phyloP scores from a whole-genome alignment of 805 yeast genomes.

The Ogataea degrootiae region DNA sequence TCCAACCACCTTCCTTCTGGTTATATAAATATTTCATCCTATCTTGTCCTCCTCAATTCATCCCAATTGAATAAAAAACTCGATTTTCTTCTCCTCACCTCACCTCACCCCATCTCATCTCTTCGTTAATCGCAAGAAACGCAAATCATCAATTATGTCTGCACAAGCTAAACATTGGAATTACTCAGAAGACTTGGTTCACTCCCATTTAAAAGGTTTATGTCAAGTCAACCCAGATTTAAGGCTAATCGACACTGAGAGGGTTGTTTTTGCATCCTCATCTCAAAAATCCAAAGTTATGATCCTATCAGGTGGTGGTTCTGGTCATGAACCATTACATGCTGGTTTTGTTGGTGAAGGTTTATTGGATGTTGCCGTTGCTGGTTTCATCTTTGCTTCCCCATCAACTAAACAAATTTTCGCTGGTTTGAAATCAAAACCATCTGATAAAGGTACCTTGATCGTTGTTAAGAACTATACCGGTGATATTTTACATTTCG shows the following conservation, averaged over 20 bases:
- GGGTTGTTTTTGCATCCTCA: slow-evolving; percentile 41
- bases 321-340: slow-evolving; percentile 94
- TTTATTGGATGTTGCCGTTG: slow-evolving; percentile 78
- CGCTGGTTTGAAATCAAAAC: slow-evolving; percentile 59
- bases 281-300: slow-evolving; percentile 52
- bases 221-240: slow-evolving; percentile 52
- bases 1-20: too few relatives aligned
- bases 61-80: too few relatives aligned
- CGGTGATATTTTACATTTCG: slow-evolving; percentile 91
- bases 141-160: slow-evolving; percentile 3
- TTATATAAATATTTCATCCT: too few relatives aligned
- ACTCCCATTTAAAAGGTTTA: slow-evolving; percentile 47
- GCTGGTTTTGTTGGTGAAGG: slow-evolving; percentile 89
- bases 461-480: slow-evolving; percentile 88
- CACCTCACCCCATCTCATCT: too few relatives aligned
- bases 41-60: too few relatives aligned
- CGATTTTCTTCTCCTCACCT: too few relatives aligned
- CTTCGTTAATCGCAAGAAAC: too few relatives aligned
- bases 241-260: slow-evolving; percentile 49
- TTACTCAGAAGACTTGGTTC: slow-evolving; percentile 42
- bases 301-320: slow-evolving; percentile 86
- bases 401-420: slow-evolving; percentile 81
- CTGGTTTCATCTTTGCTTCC: slow-evolving; percentile 90
- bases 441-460: slow-evolving; percentile 59
- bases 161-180: slow-evolving; percentile 41